These are phyloP conservation scores for Nothomitra cinnamomea DNA, from an alignment of 2,329 filamentous ascomycete genomes.

Conservation along the genomic window DNA sequence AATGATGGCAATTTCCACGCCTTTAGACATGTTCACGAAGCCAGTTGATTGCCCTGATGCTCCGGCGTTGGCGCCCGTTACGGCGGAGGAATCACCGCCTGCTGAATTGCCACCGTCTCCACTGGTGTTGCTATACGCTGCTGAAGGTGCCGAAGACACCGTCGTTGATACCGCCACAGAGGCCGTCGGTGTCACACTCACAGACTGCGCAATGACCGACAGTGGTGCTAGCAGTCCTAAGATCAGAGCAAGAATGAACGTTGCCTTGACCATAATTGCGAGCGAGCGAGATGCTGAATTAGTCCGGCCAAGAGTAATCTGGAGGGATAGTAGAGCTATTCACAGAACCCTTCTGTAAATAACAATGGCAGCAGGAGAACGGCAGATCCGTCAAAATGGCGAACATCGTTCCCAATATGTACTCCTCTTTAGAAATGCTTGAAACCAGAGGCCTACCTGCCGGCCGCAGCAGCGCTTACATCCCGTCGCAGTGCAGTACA, in stretches of 20 bases:
- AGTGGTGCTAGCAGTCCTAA: background rate
- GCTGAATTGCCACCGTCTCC: constrained; percentile 10
- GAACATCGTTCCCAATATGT: background rate
- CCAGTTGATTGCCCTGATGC: constrained; percentile 46
- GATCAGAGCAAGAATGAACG: background rate
- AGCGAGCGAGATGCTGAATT: background rate
- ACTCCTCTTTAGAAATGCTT: background rate
- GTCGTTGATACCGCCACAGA: background rate
- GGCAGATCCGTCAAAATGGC: background rate
- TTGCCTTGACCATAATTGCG: background rate
- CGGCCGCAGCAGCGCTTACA: constrained; percentile 1
- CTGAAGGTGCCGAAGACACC: background rate
- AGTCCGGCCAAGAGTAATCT: background rate
- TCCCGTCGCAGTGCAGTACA: background rate
- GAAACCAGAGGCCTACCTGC: background rate
- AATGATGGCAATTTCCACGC: constrained; percentile 57
- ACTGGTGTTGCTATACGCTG: background rate
- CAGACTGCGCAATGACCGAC: background rate
- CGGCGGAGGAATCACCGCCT: constrained; percentile 21
- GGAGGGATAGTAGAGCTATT: too few species aligned
- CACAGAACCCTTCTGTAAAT: background rate
- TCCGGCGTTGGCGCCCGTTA: constrained; percentile 33
- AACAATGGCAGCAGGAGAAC: background rate
- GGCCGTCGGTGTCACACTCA: background rate
- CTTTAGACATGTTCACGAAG: constrained; percentile 46